A percentile compares a stretch with the other conserved stretches of the same genome.
Conservation (phyloP, 1,139 yeast genomes). For the Arxiozyma bovina region DNA sequence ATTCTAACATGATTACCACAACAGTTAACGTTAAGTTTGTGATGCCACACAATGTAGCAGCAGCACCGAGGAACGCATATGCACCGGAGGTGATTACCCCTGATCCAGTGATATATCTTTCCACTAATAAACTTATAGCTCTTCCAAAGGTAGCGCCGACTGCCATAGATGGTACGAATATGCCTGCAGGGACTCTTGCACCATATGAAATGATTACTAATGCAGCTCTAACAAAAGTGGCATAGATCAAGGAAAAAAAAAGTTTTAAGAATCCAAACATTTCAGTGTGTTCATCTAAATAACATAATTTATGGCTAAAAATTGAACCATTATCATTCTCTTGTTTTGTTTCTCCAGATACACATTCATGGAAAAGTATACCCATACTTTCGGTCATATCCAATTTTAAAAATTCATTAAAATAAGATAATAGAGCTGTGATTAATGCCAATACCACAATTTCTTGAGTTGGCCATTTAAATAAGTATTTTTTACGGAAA, state of each 20-base stretch:
- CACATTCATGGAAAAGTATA: conserved; percentile 77
- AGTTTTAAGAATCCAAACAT: conserved; percentile 21
- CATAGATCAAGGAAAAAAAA: conserved; percentile 50
- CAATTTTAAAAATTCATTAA: conserved; percentile 65
- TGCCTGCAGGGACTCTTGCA: conserved; percentile 89
- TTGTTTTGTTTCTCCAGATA: conserved; percentile 18
- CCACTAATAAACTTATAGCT: conserved; percentile 54
- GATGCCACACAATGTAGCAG: conserved; percentile 88
- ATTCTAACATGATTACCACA: conserved; percentile 90
- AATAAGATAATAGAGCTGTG: conserved; percentile 73
- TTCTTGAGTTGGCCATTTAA: conserved; percentile 46
- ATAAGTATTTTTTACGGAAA: conserved; percentile 63
- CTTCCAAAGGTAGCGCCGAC: conserved; percentile 94
- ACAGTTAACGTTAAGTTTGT: conserved; percentile 88
- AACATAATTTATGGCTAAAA: conserved; percentile 44
- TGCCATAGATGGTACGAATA: conserved; percentile 94
- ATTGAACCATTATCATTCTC: conserved; percentile 28
- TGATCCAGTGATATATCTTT: conserved; percentile 39
- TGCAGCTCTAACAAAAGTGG: conserved; percentile 61
- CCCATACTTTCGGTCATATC: conserved; percentile 98
- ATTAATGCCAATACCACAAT: conserved; percentile 56
- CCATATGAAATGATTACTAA: conserved; percentile 84
- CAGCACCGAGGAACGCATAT: conserved; percentile 95
- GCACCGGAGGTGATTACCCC: conserved; percentile 82
- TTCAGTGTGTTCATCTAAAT: conserved; percentile 34